Percentiles rank a stretch among this genome's conserved stretches.
Conservation (phyloP, 2,329 filamentous ascomycete species). For the Tolypocladium tundrense region DNA sequence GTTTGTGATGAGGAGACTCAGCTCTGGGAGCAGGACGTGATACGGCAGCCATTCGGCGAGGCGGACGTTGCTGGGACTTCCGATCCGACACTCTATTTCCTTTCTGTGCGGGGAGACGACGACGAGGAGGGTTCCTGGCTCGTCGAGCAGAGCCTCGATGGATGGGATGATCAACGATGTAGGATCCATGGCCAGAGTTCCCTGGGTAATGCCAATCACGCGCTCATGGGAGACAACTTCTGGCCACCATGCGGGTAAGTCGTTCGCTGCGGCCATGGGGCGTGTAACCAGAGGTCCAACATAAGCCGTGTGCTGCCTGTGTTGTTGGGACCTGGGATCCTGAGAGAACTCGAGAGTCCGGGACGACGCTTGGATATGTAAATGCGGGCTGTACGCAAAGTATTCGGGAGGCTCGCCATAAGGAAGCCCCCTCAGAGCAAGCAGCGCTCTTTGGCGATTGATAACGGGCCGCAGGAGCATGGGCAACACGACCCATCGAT, state of each 20-base stretch:
- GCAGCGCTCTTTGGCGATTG: slow-evolving; percentile 17
- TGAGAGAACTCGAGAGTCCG: slow-evolving; percentile 20
- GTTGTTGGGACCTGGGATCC: slow-evolving; percentile 11
- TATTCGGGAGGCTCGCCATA: slow-evolving; percentile 19
- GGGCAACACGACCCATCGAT: slow-evolving; percentile 16
- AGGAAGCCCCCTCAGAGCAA: slow-evolving; percentile 16
- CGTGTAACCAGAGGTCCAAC: slow-evolving; percentile 24
- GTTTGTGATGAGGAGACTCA: slow-evolving; percentile 24
- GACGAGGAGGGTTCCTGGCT: slow-evolving; percentile 18
- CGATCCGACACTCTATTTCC: slow-evolving; percentile 12
- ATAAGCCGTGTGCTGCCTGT: slow-evolving; percentile 12
- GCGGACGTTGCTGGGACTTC: slow-evolving; percentile 15
- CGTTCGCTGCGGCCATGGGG: slow-evolving; percentile 1
- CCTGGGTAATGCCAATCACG: slow-evolving; percentile 27
- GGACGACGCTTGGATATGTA: slow-evolving; percentile 28
- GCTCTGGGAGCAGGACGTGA: slow-evolving; percentile 20
- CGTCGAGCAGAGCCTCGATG: slow-evolving; percentile 19
- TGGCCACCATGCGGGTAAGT: slow-evolving; percentile 22
- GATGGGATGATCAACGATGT: slow-evolving; percentile 25
- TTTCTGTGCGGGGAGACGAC: slow-evolving; percentile 20
- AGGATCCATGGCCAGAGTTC: slow-evolving; percentile 25
- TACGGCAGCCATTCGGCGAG: slow-evolving; percentile 26
- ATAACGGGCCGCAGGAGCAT: slow-evolving; percentile 16
- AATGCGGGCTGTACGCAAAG: slow-evolving; percentile 24
- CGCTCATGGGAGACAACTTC: slow-evolving; percentile 14